Base-by-base conservation (phyloP, 495 filamentous ascomycete genomes). In the Xylona heveae region DNA sequence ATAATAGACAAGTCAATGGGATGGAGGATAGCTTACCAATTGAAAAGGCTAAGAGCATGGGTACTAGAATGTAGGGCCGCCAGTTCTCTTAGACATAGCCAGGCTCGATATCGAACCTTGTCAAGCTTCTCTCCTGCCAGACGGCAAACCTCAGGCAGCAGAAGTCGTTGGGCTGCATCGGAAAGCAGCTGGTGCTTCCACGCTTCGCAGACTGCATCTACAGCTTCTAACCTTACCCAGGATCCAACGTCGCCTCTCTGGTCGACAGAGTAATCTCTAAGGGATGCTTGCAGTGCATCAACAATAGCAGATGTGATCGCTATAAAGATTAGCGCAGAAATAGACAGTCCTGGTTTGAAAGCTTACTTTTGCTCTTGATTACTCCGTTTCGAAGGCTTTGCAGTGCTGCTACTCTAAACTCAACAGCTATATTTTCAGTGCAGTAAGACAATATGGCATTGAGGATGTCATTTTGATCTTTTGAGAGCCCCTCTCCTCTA, bases 201-300 rank as follows among this genome's bases (percentile, higher is more conserved):
- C 4, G 35, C 38, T 5, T 19, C 34, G 15, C 28, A 55, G 1
- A 66, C 60, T 2, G 71, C 72, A 39, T 64, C 61, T 14, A 93
- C 61, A 19, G 78, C 84, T 43, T 83, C 76, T 9, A 81, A 44
- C 8, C 88, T 61, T 8, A 85, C 74, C 19, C 76, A 64, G 2
- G 81, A 90, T 3, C 88, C 88, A 33, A 94, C 61, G 44, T 99
- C 88, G 8, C 88, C 90, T 6, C 81, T 62, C 24, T 77, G 64
- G 42, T 78, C 82, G 6, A 77, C 78, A 0, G 78, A 83, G 41
- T 95, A 94, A 45, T 99, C 84, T 34, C 88, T 75, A 26, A 95
- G 47, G 6, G 59, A 73, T 40, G 46, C 57, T 14, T 38, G 52
- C 19, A 64, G 54, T 16, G 61, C 48, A 24, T 44, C 35, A 0